These are phyloP conservation scores for Colletotrichum sansevieriae DNA, from an alignment of 2,329 filamentous ascomycete species.

Conservation along the genomic window DNA sequence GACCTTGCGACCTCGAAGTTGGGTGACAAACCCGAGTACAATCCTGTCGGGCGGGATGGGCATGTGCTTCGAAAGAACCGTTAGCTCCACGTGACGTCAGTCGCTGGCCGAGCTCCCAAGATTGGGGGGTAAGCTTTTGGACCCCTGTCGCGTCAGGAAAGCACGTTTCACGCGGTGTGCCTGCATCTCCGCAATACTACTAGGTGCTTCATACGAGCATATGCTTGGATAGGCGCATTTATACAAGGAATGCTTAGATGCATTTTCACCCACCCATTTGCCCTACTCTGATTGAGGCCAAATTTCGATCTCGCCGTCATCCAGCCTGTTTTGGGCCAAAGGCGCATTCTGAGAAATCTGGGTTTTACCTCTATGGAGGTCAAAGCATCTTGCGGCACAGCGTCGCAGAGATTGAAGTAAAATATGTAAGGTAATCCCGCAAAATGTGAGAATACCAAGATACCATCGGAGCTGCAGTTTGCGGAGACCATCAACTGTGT, in stretches of 20 bases:
- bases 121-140: slow-evolving; percentile 12
- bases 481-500: neutral
- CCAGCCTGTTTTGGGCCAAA: neutral
- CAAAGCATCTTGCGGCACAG: too few species aligned
- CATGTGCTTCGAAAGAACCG: neutral
- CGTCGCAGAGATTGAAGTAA: neutral
- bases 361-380: too few species aligned
- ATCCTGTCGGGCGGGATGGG: slow-evolving; percentile 20
- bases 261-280: neutral
- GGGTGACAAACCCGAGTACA: slow-evolving; percentile 7
- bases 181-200: neutral
- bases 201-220: too few species aligned
- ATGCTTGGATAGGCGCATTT: too few species aligned
- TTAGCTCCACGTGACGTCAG: slow-evolving; percentile 40
- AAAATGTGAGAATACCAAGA: too few species aligned
- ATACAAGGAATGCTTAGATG: neutral
- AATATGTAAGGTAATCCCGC: too few species aligned
- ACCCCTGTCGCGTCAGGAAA: neutral
- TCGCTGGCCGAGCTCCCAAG: slow-evolving; percentile 15
- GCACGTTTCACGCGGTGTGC: neutral
- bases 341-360: neutral
- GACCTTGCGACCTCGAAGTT: slow-evolving; percentile 14
- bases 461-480: neutral
- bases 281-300: neutral
- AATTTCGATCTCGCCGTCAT: neutral